Conservation (phyloP, 2,329 filamentous ascomycete species). For the Pestalotiopsis sp. region DNA sequence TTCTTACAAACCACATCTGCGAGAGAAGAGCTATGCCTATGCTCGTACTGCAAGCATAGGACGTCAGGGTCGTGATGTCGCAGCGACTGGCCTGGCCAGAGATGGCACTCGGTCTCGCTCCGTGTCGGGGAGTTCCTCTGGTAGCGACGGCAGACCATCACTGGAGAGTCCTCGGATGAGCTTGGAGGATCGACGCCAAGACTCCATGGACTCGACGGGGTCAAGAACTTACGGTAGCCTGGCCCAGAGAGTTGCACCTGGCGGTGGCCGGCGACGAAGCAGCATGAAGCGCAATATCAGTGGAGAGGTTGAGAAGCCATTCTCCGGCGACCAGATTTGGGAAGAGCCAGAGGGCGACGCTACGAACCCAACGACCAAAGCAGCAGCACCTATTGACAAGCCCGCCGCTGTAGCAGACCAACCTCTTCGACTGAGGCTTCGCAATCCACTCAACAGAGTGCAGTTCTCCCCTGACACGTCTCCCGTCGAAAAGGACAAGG, state of each 20-base stretch:
- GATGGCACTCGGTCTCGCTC: conserved; percentile 49
- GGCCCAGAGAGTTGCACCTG: conserved; percentile 34
- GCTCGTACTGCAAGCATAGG: conserved; percentile 62
- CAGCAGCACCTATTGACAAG: conserved; percentile 22
- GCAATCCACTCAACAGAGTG: conserved; percentile 66
- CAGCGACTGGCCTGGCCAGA: conserved; percentile 45
- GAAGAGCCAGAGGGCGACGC: conserved; percentile 72
- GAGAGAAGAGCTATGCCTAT: conserved; percentile 71
- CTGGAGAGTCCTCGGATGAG: conserved; percentile 32
- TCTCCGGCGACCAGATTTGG: conserved; percentile 80
- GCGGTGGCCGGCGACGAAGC: conserved; percentile 56
- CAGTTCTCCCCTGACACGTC: conserved; percentile 45
- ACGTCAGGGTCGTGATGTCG: conserved; percentile 46
- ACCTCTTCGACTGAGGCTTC: conserved; percentile 58
- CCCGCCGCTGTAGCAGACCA: conserved; percentile 30
- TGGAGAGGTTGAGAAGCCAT: conserved; percentile 65
- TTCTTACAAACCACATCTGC: conserved; percentile 67
- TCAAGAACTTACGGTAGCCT: conserved; percentile 39
- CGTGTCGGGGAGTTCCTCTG: conserved; percentile 52
- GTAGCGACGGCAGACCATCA: conserved; percentile 42
- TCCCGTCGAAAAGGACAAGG: conserved; percentile 25
- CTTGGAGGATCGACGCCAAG: conserved; percentile 30
- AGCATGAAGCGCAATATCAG: conserved; percentile 71
- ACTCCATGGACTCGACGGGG: conserved; percentile 33
- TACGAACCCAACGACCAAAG: conserved; percentile 16